Evolutionary conservation across 2,329 filamentous ascomycete species (phyloP), one percentile per base, ranked within the genome.

Genomic region (Colletotrichum sp.): DNA sequence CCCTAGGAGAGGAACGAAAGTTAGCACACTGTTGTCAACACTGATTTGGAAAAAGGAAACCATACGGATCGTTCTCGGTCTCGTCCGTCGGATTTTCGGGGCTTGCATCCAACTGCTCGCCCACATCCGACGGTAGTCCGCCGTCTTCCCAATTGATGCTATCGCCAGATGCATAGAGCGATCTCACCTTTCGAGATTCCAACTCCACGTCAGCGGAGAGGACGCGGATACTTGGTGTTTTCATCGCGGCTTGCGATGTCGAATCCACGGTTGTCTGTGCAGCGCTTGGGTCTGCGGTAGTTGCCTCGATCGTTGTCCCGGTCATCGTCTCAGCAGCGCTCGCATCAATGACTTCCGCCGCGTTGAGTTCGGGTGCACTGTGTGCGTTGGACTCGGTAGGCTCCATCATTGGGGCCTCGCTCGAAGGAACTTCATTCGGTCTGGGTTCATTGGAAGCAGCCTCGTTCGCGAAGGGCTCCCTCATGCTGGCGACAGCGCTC

Each of bases 121-220:
- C 85, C 79, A 81, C 81, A 61, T 87, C 87, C 81, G 85, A 87
- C 81, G 82, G 85, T 78, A 86, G 83, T 76, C 83, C 86, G 77
- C 89, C 88, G 81, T 90, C 87, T 83, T 90, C 88, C 87, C 87
- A 89, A 78, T 84, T 85, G 83, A 88, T 83, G 83, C 82, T 84
- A 81, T 90, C 89, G 85, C 87, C 87, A 81, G 87, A 86, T 86
- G 89, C 87, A 87, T 92, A 92, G 85, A 92, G 90, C 84, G 90
- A 92, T 88, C 90, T 91, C 88, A 92, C 90, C 88, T 92, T 91
- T 89, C 90, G 89, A 86, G 90, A 92, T 86, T 92, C 90, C 85
- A 89, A 89, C 86, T 92, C 90, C 80, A 89, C 83, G 79, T 91
- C 89, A 82, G 86, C 85, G 79, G 89, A 86, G 82, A 91, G 85